A percentile compares a stretch with the other conserved stretches of the same genome.
phyloP scores from a whole-genome alignment of 352 stramenopile genomes.

The Pythium pyrilobum region DNA sequence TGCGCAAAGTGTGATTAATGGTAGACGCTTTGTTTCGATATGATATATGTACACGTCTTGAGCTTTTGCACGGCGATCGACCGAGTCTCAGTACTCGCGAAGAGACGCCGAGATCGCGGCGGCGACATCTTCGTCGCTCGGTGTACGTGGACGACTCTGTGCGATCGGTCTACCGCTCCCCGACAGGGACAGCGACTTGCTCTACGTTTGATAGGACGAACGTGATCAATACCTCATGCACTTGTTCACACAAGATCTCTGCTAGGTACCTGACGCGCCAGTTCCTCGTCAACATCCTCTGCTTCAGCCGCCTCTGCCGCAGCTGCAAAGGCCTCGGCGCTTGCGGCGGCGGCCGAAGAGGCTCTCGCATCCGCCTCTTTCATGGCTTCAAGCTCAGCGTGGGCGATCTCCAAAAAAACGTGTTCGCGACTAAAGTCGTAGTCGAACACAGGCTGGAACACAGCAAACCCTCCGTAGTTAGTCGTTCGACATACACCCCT shows the following conservation, averaged over 20 bases:
- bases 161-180: conserved; percentile 24
- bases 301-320: neutral
- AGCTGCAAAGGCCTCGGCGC: neutral
- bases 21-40: too few relatives aligned
- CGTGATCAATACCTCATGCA: neutral
- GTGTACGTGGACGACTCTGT: conserved; percentile 23
- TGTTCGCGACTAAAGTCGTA: conserved; percentile 70
- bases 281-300: conserved; percentile 34
- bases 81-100: conserved; percentile 53
- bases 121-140: conserved; percentile 57
- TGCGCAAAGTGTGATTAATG: too few relatives aligned
- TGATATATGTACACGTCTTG: too few relatives aligned
- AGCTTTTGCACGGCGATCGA: too few relatives aligned
- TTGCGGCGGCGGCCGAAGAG: neutral
- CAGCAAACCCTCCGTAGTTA: too few relatives aligned
- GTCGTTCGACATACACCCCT: too few relatives aligned
- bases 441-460: conserved; percentile 52
- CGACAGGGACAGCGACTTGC: conserved; percentile 32
- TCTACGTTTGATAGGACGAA: neutral
- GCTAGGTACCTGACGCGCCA: conserved; percentile 41
- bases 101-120: conserved; percentile 60
- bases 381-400: conserved; percentile 53
- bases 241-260: too few relatives aligned
- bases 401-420: conserved; percentile 61
- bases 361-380: conserved; percentile 22